Evolutionary conservation across 148 eudicot genomes (phyloP).

Genomic region (Arbutus unedo): DNA sequence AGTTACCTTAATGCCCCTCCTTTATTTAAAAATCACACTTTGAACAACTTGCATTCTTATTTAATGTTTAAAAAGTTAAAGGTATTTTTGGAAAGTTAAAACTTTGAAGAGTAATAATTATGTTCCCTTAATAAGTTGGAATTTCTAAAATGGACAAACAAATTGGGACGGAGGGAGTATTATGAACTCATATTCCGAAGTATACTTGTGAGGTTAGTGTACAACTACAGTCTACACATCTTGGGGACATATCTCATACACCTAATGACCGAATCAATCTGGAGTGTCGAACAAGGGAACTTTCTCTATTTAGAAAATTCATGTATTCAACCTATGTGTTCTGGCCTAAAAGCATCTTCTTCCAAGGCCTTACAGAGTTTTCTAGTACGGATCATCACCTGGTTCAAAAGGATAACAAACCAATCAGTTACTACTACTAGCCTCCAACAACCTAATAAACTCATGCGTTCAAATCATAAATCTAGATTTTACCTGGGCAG

Average conservation of each 20-base stretch:
- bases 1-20: too few species aligned
- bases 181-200: not conserved
- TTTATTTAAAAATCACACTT: too few species aligned
- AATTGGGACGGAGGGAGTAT: too few species aligned
- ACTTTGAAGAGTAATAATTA: too few species aligned
- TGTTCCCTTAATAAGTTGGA: too few species aligned
- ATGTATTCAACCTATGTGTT: not conserved
- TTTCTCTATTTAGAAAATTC: not conserved
- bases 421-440: not conserved
- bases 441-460: not conserved
- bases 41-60: too few species aligned
- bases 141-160: too few species aligned
- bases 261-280: too few species aligned
- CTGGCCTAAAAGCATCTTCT: slow-evolving; percentile 98
- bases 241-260: too few species aligned
- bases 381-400: slow-evolving; percentile 91
- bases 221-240: not conserved
- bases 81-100: too few species aligned
- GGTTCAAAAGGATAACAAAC: not conserved
- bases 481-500: slow-evolving; percentile 74
- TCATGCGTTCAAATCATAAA: not conserved
- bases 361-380: slow-evolving; percentile 85
- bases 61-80: too few species aligned
- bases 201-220: not conserved
- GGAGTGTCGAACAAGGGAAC: not conserved